Base-by-base conservation (phyloP, 75 land plant species). In the Pinus albicaulis region DNA sequence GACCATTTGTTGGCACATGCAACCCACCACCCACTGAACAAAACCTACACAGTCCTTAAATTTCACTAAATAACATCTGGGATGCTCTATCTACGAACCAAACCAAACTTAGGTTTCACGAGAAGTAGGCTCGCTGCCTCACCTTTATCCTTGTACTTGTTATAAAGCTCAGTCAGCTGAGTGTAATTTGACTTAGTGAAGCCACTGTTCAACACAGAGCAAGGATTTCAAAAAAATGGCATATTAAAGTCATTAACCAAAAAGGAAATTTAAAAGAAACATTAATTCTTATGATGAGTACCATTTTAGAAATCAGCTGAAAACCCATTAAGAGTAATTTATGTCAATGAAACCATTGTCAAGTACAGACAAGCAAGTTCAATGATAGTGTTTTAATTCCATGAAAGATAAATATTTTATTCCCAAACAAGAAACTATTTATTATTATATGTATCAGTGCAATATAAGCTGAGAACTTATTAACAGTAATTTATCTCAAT, bases 111-210 rank as follows among this genome's bases (percentile, higher is more conserved):
- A 68, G 44, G 24, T 38, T 36, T 36, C 0, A n/a, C 23, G 20
- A 68, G 4, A 3, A 6, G 20, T 31, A 25, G 5, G 66, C 41
- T 68, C 15, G 71, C 20, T 25, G 56, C 7, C 81, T 31, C 8
- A 94, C 97, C 95, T 83, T 83, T 81, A 65, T 86, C 82, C 80
- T 89, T 92, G 89, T 85, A 88, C 73, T 83, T 88, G 80, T 77
- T 72, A 72, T 88, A 84, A 62, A 92, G 86, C n/a, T 90, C 77
- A 13, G 90, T 82, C 84, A 92, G 69, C 79, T 88, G 80, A 55
- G 81, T 82, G 66, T 90, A 92, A 70, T 92, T 92, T 7, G 28
- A 52, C 56, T 84, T 75, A 2, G 90, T 86, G 60, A 86, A 84
- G 1, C 90, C 89, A 84, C 95, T 92, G 91, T 61, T 73, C 31